These are phyloP conservation scores for Plasmodium berghei DNA, from an alignment of 169 alveolate genomes.

Conservation along the genomic window DNA sequence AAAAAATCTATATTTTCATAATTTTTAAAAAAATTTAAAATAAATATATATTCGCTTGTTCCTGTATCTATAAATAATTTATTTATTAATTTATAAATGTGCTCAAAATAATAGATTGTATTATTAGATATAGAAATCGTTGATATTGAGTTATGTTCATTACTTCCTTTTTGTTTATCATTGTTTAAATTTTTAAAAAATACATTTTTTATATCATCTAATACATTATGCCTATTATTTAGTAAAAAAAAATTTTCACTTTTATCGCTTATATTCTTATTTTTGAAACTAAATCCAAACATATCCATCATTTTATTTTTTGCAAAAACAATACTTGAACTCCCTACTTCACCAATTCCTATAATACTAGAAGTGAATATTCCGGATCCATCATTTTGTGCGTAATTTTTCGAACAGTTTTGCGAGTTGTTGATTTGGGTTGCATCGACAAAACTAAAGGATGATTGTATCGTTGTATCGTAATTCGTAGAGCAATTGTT, in stretches of 20 bases:
- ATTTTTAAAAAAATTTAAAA: slow-evolving; percentile 75
- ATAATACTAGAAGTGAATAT: not conserved
- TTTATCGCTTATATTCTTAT: not conserved
- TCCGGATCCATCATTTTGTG: not conserved
- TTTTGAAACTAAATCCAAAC: slow-evolving; percentile 38
- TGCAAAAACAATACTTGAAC: slow-evolving; percentile 15
- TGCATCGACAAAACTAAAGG: not conserved
- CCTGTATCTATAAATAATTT: slow-evolving; percentile 83
- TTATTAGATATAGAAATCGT: slow-evolving; percentile 20
- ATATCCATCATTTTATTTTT: slow-evolving; percentile 70
- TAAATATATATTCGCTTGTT: slow-evolving; percentile 78
- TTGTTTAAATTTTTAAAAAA: not conserved
- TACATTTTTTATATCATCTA: slow-evolving; percentile 30
- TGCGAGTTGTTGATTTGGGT: not conserved
- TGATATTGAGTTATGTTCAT: not conserved
- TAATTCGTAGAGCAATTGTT: no score
- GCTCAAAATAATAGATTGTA: slow-evolving; percentile 73
- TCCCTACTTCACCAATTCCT: not conserved
- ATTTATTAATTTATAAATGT: slow-evolving; percentile 78
- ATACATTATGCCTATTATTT: slow-evolving; percentile 22
- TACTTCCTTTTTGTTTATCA: not conserved
- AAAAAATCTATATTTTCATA: slow-evolving; percentile 45
- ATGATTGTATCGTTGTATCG: no score
- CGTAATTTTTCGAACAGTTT: not conserved
- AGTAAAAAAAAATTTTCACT: slow-evolving; percentile 32